These are phyloP conservation scores for Fusarium ambrosium DNA, from an alignment of 2,329 filamentous ascomycete genomes.

Conservation along the genomic window DNA sequence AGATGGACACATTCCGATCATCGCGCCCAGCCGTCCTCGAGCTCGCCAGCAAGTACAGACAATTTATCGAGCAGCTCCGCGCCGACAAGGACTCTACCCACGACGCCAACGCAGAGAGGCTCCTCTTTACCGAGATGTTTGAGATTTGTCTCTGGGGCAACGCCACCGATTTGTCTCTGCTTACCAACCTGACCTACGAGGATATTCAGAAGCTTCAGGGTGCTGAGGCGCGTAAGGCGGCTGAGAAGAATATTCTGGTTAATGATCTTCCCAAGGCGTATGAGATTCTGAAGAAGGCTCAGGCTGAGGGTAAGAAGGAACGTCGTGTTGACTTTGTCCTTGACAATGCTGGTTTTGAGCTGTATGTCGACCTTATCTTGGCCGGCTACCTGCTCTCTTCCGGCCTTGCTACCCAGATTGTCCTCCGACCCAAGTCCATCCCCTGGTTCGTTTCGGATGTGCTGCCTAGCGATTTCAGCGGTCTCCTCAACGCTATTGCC, in stretches of 20 bases:
- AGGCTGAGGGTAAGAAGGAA: slow-evolving; percentile 73
- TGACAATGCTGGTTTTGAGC: slow-evolving; percentile 97
- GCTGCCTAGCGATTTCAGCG: slow-evolving; percentile 84
- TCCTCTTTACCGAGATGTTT: slow-evolving; percentile 92
- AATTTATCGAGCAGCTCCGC: slow-evolving; percentile 77
- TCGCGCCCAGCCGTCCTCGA: slow-evolving; percentile 89
- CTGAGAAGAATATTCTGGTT: slow-evolving; percentile 91
- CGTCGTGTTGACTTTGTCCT: slow-evolving; percentile 93
- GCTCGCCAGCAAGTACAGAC: slow-evolving; percentile 82
- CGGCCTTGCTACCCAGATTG: slow-evolving; percentile 85
- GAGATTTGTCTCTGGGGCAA: slow-evolving; percentile 99
- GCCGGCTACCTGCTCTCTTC: slow-evolving; percentile 90
- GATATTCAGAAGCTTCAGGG: slow-evolving; percentile 98
- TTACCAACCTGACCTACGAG: slow-evolving; percentile 92
- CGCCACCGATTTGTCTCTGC: slow-evolving; percentile 91
- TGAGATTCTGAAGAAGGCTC: slow-evolving; percentile 73
- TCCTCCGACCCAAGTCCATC: slow-evolving; percentile 93
- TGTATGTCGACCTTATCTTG: slow-evolving; percentile 94
- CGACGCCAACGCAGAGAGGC: slow-evolving; percentile 77
- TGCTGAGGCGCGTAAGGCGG: slow-evolving; percentile 84
- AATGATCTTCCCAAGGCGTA: slow-evolving; percentile 87
- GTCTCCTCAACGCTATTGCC: slow-evolving; percentile 85
- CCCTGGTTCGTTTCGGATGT: slow-evolving; percentile 99
- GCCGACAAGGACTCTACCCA: slow-evolving; percentile 63
- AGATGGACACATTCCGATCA: slow-evolving; percentile 91